Evolutionary conservation across 805 yeast genomes (phyloP), one percentile per base, ranked within the genome.

Genomic region (Schizosaccharomyces cryophilus): DNA sequence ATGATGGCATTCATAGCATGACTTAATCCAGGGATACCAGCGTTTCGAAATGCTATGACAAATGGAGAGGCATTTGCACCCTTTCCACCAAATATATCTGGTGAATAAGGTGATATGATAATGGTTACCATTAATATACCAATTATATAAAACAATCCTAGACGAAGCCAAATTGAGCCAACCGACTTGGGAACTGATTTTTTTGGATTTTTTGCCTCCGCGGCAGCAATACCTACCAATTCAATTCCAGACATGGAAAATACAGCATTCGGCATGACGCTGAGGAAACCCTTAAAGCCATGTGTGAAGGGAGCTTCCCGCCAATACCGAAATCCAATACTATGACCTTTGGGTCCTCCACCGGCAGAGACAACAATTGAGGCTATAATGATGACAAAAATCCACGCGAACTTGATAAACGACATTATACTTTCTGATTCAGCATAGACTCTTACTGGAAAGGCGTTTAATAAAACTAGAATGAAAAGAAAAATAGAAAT

Each of bases 121-220:
- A 84, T 79, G 56, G 87, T 84, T 66, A 75, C 79, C 65, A 77
- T 74, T 62, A 72, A 81, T 68, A 72, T 78, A 64, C 82, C 74
- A 11, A 77, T 72, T 69, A 86, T 75, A 72, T 86, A 86, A 69
- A 85, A 85, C 65, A 84, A 70, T 15, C 82, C 72, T 62, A 85
- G 82, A 72, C 93, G 77, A 89, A 90, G 84, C 72, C 85, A 84
- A 2, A 84, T 86, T 72, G 85, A 88, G 70, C 84, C 84, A 63
- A 83, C 80, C 55, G 90, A 88, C 60, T 77, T 76, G 48, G 90
- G 93, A 61, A 84, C 75, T 1, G 84, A 71, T 62, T 74, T 75
- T 66, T 83, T 74, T 55, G 93, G 90, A 69, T 84, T 79, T 42
- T 72, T 77, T 31, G 87, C 76, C 71, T 85, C 94, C 5, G 90